Base-by-base conservation (phyloP, 495 filamentous ascomycete species). In the Aeminium ludgeri region DNA sequence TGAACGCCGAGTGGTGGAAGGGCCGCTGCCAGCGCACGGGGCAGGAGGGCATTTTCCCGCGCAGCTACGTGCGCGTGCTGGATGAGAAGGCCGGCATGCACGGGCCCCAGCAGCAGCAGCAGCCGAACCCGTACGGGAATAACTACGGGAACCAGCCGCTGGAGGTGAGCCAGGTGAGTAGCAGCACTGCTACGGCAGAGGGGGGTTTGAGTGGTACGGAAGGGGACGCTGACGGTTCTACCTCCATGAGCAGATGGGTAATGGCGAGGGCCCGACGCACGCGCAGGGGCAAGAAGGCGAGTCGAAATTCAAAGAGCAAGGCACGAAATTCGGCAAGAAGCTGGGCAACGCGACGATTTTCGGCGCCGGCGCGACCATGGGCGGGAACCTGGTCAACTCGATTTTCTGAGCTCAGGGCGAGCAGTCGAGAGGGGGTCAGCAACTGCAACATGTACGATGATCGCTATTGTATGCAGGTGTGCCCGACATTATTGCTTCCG, bases 1-100 rank as follows among this genome's bases (percentile, higher is more conserved):
- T 91, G 74, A 96, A 95, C 51, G 74, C 73, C 15, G 89, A 97
- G 53, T 97, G 89, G 91, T 93, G 85, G 85, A 76, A 81, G 63
- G 89, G 89, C 40, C 73, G 72, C 19, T 85, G 89, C 57, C 62
- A 73, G 48, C 75, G 82, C 10, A 92, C 82, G 12, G 80, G 77
- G 25, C 57, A 70, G 47, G 80, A 87, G 59, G 89, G 89, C 40
- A 85, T 95, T 51, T 95, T 97, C 68, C 87, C 89, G 16, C 68
- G 74, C 34, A 78, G 66, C 54, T 95, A 94, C 47, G 87, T 97
- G n/a, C 71, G 72, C 34, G 64, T 78, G 17, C 53, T 40, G 29
- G 49, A 57, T 42, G 56, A 54, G 37, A 54, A 54, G 20, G 38
- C 50, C 5, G 50, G 51, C 0, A n/a, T n/a, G n/a, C n/a, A n/a